Base-by-base conservation (phyloP, 2,329 filamentous ascomycete species). In the Venturia pyrina region DNA sequence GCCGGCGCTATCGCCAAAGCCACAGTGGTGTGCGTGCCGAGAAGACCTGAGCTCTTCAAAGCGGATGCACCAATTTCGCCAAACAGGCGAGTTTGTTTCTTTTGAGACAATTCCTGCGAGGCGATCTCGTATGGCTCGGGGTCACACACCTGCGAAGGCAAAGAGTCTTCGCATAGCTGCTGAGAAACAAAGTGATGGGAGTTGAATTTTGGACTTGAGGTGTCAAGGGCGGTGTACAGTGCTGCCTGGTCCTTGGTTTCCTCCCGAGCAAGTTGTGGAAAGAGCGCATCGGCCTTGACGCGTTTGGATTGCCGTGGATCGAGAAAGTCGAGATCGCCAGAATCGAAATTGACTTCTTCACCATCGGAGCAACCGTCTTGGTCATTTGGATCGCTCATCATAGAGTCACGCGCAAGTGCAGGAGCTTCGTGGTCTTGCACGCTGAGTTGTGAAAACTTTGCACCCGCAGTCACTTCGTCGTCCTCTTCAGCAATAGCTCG, bases 21-120 rank as follows among this genome's bases (percentile, higher is more conserved):
- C 40, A 70, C 69, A 28, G 73, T 72, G 19, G 71, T 72, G 46
- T 72, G 71, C 19, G 68, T 69, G 43, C 69, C 70, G 5, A 85
- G 73, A 24, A 79, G 73, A 15, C 79, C 80, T 19, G 84, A 85
- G 70, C 80, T 84, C 62, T 78, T 75, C 17, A 87, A 70, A 13
- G 81, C 81, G 24, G 84, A 85, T 37, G 79, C 75, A 13, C 81
- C 81, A 68, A 88, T 84, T 71, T 88, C 85, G 15, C 85, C 85
- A 71, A 87, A 88, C 6, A 88, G 76, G 62, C 82, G 82, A 67
- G 75, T 70, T n/a, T 73, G 65, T 65, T 34, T 66, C 11, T 32
- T 24, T 32, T 37, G 64, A n/a, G 32, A 28, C 24, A 63, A 68
- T 21, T 57, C 60, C 15, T 63, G 34, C 24, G 50, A 61, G 32